Base-by-base conservation (phyloP, 148 eudicot genomes). In the Camellia japonica region DNA sequence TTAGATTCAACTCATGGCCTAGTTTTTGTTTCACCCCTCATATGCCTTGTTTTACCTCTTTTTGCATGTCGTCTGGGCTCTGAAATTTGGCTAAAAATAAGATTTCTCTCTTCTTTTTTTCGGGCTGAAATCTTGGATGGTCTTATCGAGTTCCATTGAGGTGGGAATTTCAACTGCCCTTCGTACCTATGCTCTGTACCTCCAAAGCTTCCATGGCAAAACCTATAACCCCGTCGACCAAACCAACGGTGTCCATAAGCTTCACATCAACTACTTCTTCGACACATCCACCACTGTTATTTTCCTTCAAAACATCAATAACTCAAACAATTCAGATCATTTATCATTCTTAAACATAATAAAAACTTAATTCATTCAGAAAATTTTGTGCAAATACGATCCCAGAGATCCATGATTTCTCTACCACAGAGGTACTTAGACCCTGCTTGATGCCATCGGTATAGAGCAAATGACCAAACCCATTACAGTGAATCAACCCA, bases 361-460 rank as follows among this genome's bases (percentile, higher is more conserved):
- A 23, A 23, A 23, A 23, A 23, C 30, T 23, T 23, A 23, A 23
- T 23, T 23, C 30, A 71, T 46, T 88, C 75, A 8, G 74, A 91
- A 79, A 94, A 95, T 72, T 80, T 74, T 14, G 90, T 85, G 85
- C 98, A 94, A 46, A 94, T 89, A 6, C 97, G 89, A 80, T 93
- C 98, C 98, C 98, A 94, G 6, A 94, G 83, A 80, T 90, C 91
- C 97, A 94, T 94, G 65, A 93, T 80, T 59, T 92, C 95, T 84
- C 85, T 73, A 23, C 98, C 98, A 44, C 82, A 75, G 12, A 94
- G 80, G 79, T 79, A 80, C 46, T 86, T 91, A 0, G 95, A 94
- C 49, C 95, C 97, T 0, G 93, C 97, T 84, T 91, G 5, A 89
- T 87, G 44, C 97, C 97, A 85, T 93, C 91, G 76, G 93, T 86